Conservation (phyloP, 805 yeast species). For the Kodamaea hsintzibuensis region DNA sequence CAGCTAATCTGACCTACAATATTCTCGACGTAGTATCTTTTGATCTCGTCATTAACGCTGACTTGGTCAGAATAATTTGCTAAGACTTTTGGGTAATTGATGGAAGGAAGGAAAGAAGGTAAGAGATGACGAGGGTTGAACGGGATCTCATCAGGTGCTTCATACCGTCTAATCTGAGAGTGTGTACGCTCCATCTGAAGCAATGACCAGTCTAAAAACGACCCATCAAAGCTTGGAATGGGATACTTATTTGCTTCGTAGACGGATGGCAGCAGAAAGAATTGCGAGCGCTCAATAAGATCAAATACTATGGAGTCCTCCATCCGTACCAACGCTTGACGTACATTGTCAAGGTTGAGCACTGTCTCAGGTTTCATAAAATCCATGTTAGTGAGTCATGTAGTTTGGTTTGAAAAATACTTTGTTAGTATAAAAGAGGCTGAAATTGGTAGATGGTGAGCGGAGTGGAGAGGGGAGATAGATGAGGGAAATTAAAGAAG, state of each 20-base stretch:
- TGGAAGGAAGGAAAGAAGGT: conserved; percentile 76
- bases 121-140: conserved; percentile 74
- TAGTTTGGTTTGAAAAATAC: no score
- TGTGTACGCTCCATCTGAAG: conserved; percentile 64
- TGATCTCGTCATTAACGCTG: conserved; percentile 72
- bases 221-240: conserved; percentile 71
- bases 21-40: conserved; percentile 63
- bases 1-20: conserved; percentile 76
- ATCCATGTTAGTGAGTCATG: conserved; percentile 54
- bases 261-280: conserved; percentile 70
- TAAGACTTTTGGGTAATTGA: conserved; percentile 75
- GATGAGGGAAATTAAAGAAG: no score
- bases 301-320: conserved; percentile 94
- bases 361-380: conserved; percentile 85
- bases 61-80: conserved; percentile 74
- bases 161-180: conserved; percentile 82
- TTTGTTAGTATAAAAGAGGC: no score
- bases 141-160: conserved; percentile 92
- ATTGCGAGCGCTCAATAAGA: conserved; percentile 91
- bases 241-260: conserved; percentile 56
- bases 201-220: conserved; percentile 86
- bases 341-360: conserved; percentile 75
- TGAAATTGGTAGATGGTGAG: no score
- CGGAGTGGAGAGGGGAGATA: no score
- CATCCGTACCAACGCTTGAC: conserved; percentile 85